Conservation (phyloP, 441 rosid species). For the Corymbia citriodora region DNA sequence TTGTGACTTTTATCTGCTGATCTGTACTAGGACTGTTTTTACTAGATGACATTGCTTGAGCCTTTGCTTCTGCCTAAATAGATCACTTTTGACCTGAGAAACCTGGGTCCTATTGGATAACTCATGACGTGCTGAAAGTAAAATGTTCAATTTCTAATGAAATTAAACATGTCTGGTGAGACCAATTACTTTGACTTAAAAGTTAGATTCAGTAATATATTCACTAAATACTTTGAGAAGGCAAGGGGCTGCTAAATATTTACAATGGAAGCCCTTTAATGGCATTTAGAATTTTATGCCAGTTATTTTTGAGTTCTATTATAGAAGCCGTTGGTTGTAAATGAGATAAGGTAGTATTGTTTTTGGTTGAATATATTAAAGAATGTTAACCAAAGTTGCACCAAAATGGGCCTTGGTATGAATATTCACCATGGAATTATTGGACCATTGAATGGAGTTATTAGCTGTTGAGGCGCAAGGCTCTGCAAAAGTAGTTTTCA, state of each 20-base stretch:
- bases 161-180: neutral
- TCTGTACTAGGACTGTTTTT: neutral
- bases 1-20: neutral
- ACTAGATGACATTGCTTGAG: neutral
- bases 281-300: neutral
- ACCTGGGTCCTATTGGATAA: neutral
- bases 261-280: neutral
- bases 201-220: neutral
- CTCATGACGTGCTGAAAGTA: neutral
- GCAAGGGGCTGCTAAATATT: neutral
- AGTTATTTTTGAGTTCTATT: neutral
- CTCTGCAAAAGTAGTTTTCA: neutral
- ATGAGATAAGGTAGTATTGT: neutral
- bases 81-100: neutral
- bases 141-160: neutral
- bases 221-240: neutral
- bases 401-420: neutral
- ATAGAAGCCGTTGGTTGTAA: neutral
- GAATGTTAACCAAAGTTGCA: neutral
- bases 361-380: neutral
- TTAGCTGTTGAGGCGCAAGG: neutral
- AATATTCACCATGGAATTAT: neutral
- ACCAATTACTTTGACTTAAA: neutral
- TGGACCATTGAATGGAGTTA: neutral
- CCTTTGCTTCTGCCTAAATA: neutral